Evolutionary conservation across 2,329 filamentous ascomycete species (phyloP).

Genomic region (Fusarium gaditjirri): DNA sequence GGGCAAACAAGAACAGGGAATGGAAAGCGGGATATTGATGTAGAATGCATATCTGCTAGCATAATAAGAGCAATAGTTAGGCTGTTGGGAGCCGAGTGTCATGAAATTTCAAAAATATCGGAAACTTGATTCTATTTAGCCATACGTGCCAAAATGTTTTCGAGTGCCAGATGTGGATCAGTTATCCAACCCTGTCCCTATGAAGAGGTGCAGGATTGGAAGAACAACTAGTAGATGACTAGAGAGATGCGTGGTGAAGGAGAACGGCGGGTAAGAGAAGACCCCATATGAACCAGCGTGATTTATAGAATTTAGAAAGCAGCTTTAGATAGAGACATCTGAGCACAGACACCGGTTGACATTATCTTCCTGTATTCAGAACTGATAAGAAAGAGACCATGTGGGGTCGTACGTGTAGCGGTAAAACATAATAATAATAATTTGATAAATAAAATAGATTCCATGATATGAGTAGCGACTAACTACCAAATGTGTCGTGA

Average conservation of each 20-base stretch:
- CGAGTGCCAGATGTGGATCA: background rate
- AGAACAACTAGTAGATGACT: background rate
- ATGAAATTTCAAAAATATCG: constrained; percentile 27
- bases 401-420: background rate
- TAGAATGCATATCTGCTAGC: constrained; percentile 24
- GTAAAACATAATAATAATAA: background rate
- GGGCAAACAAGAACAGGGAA: constrained; percentile 5
- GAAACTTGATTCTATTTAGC: background rate
- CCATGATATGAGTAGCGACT: constrained; percentile 21
- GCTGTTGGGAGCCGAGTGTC: background rate
- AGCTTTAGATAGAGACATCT: background rate
- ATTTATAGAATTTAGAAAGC: background rate
- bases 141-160: background rate
- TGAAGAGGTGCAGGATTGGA: background rate
- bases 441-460: constrained; percentile 36
- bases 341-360: background rate
- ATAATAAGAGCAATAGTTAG: background rate
- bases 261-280: background rate
- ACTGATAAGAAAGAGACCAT: background rate
- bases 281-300: background rate
- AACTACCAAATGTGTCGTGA: constrained; percentile 29
- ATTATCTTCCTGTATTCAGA: background rate
- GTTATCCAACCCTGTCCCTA: background rate
- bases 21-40: constrained; percentile 1
- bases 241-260: background rate